phyloP scores from a whole-genome alignment of 805 yeast species.

The Zygotorulaspora florentina region DNA sequence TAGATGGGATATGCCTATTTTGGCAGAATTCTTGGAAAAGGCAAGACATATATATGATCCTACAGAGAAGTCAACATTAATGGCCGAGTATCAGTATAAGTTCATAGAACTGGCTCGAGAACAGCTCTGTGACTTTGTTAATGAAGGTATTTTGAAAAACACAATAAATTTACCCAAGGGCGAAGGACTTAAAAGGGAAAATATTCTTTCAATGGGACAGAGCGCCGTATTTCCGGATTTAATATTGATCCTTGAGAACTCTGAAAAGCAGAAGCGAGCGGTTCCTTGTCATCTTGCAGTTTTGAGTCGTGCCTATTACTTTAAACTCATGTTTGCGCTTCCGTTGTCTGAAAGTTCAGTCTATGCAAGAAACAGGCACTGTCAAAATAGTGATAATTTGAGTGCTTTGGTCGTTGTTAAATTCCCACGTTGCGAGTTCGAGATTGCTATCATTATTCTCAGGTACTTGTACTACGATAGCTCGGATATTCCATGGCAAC shows the following conservation, averaged over 20 bases:
- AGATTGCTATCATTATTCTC: slow-evolving; percentile 48
- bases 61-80: slow-evolving; percentile 32
- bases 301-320: slow-evolving; percentile 58
- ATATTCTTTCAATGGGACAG: background rate
- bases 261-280: slow-evolving; percentile 30
- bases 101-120: slow-evolving; percentile 31
- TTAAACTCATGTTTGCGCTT: slow-evolving; percentile 57
- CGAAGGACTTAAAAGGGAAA: background rate
- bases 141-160: slow-evolving; percentile 19
- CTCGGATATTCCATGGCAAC: slow-evolving; percentile 45
- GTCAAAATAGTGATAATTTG: slow-evolving; percentile 2
- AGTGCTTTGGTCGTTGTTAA: slow-evolving; percentile 26
- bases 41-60: slow-evolving; percentile 29
- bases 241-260: slow-evolving; percentile 36
- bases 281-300: slow-evolving; percentile 67
- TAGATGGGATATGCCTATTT: slow-evolving; percentile 35
- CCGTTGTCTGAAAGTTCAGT: slow-evolving; percentile 38
- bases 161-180: slow-evolving; percentile 1
- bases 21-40: slow-evolving; percentile 36
- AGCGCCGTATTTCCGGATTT: slow-evolving; percentile 43
- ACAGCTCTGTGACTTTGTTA: slow-evolving; percentile 24
- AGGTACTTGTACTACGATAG: slow-evolving; percentile 59
- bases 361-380: slow-evolving; percentile 2
- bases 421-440: slow-evolving; percentile 24
- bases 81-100: slow-evolving; percentile 33